Evolutionary conservation across 306 rosid genomes (phyloP).

Genomic region (Vigna reflexopilosa): DNA sequence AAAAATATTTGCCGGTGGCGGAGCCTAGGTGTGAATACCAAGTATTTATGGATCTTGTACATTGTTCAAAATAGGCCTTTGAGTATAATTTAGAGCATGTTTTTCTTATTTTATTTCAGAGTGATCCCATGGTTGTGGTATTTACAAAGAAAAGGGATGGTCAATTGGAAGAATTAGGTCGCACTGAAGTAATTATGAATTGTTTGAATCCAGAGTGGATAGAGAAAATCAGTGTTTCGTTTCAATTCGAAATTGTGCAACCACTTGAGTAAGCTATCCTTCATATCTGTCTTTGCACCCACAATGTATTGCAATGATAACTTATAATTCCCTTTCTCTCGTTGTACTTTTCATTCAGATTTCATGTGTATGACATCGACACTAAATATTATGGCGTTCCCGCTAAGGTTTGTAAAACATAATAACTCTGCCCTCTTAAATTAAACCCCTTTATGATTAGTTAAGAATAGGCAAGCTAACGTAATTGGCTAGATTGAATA

Average conservation of each 20-base stretch:
- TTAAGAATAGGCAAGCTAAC: not conserved
- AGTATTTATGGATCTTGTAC: not conserved
- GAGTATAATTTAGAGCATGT: not conserved
- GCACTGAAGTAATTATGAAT: slow-evolving; percentile 84
- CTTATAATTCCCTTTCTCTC: slow-evolving; percentile 5
- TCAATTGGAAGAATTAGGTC: slow-evolving; percentile 73
- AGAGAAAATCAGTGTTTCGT: slow-evolving; percentile 64
- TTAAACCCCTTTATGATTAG: not conserved
- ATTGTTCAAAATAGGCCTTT: not conserved
- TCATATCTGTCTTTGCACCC: not conserved
- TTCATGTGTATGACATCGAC: slow-evolving; percentile 81
- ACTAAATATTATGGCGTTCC: slow-evolving; percentile 63
- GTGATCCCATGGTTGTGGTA: slow-evolving; percentile 87
- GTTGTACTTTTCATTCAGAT: slow-evolving; percentile 52
- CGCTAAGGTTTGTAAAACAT: slow-evolving; percentile 62
- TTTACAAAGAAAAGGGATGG: slow-evolving; percentile 63
- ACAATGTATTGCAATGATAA: not conserved
- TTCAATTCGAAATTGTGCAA: slow-evolving; percentile 86
- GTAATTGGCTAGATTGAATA: not conserved
- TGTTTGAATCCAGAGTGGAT: slow-evolving; percentile 79
- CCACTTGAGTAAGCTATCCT: slow-evolving; percentile 64
- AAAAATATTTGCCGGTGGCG: no score
- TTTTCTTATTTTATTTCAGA: slow-evolving; percentile 43
- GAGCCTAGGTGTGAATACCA: no score
- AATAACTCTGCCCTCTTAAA: not conserved